These are phyloP conservation scores for Myxozyma monticola DNA, from an alignment of 805 yeast species.

Conservation along the genomic window DNA sequence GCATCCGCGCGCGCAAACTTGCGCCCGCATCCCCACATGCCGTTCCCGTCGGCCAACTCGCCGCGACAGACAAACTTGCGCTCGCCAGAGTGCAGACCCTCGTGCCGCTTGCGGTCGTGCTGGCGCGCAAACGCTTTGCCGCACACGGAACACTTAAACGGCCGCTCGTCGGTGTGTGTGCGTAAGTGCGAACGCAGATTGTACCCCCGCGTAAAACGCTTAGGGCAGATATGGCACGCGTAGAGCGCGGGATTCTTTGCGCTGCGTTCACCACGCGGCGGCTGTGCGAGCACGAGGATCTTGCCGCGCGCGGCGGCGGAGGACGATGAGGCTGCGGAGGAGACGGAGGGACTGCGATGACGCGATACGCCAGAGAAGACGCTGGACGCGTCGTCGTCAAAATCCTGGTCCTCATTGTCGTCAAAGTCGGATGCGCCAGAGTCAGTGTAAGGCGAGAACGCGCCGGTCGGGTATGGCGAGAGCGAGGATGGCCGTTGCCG, in stretches of 20 bases:
- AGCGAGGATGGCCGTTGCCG: constrained; percentile 1
- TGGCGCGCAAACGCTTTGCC: constrained; percentile 70
- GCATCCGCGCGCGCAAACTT: constrained; percentile 78
- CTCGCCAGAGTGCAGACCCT: constrained; percentile 69
- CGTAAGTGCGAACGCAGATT: constrained; percentile 87
- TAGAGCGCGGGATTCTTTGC: constrained; percentile 69
- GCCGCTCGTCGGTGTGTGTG: constrained; percentile 78
- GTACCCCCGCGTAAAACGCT: constrained; percentile 87
- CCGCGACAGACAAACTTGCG: constrained; percentile 64
- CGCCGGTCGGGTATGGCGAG: neutral
- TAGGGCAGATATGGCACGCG: constrained; percentile 80
- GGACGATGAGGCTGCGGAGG: constrained; percentile 3
- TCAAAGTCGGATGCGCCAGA: constrained; percentile 15
- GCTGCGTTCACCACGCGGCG: constrained; percentile 53
- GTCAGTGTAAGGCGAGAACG: constrained; percentile 13
- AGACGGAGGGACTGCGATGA: constrained; percentile 1
- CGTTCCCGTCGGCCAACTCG: constrained; percentile 59
- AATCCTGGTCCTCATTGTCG: constrained; percentile 6
- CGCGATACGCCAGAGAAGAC: constrained; percentile 6
- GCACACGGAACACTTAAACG: constrained; percentile 65
- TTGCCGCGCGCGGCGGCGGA: constrained; percentile 46
- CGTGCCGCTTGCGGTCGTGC: constrained; percentile 77
- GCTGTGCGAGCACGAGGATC: constrained; percentile 65
- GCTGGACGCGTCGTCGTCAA: constrained; percentile 19
- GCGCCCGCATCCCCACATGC: constrained; percentile 75